These are phyloP conservation scores for Saccharomycopsis fermentans DNA, from an alignment of 805 yeast genomes.

Conservation along the genomic window DNA sequence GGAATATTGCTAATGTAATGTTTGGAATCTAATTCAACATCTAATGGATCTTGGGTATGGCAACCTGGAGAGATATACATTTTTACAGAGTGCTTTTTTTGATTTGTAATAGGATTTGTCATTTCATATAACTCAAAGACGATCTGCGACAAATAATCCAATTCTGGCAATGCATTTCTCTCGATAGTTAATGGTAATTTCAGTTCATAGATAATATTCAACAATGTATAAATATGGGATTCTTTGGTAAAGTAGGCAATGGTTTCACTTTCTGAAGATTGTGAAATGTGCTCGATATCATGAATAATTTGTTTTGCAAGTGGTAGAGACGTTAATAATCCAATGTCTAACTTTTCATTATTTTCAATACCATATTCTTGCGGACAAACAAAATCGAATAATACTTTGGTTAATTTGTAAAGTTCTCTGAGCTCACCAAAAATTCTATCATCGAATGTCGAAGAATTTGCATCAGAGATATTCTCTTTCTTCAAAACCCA, in stretches of 20 bases:
- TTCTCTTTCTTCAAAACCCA: slow-evolving; percentile 47
- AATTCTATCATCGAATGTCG: slow-evolving; percentile 68
- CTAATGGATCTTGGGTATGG: slow-evolving; percentile 95
- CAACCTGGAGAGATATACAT: slow-evolving; percentile 95
- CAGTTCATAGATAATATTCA: slow-evolving; percentile 85
- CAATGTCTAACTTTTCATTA: slow-evolving; percentile 91
- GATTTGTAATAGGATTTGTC: slow-evolving; percentile 36
- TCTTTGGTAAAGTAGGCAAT: slow-evolving; percentile 93
- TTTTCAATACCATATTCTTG: slow-evolving; percentile 97
- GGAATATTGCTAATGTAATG: slow-evolving; percentile 97
- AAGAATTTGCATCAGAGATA: slow-evolving; percentile 18
- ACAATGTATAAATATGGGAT: slow-evolving; percentile 86
- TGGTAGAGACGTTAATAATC: slow-evolving; percentile 87
- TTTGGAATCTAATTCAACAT: slow-evolving; percentile 89
- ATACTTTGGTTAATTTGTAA: slow-evolving; percentile 79
- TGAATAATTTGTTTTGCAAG: slow-evolving; percentile 76
- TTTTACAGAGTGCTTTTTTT: slow-evolving; percentile 80
- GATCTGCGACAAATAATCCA: slow-evolving; percentile 91
- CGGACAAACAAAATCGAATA: slow-evolving; percentile 96
- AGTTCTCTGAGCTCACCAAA: slow-evolving; percentile 78
- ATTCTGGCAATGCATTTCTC: slow-evolving; percentile 90
- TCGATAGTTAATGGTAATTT: slow-evolving; percentile 93
- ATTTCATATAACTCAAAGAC: slow-evolving; percentile 87
- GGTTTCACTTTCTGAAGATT: slow-evolving; percentile 70
- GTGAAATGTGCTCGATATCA: slow-evolving; percentile 73